Conservation (phyloP, 176 grass and related monocot genomes). For the Aegilops longissima region DNA sequence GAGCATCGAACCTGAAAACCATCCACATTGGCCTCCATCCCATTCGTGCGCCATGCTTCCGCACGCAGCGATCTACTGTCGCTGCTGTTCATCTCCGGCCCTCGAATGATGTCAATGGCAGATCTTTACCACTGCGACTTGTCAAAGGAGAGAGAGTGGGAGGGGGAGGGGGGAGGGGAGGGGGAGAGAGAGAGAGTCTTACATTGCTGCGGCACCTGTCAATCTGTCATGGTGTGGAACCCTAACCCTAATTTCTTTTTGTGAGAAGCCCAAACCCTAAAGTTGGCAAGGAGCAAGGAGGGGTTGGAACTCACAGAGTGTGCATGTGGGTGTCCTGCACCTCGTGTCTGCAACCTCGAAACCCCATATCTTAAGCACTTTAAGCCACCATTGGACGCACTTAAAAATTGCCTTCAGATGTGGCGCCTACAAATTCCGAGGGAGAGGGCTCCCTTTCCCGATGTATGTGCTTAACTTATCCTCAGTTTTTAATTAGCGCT, state of each 20-base stretch:
- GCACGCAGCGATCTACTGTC: not conserved
- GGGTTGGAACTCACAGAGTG: conserved; percentile 37
- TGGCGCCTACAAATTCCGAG: conserved; percentile 49
- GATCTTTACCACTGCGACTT: not conserved
- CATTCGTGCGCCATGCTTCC: not conserved
- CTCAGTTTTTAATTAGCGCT: conserved; percentile 11
- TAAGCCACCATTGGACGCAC: conserved; percentile 38
- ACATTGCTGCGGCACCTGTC: not conserved
- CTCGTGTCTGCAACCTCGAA: conserved; percentile 52
- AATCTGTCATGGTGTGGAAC: conserved; percentile 42
- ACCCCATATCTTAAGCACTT: conserved; percentile 31
- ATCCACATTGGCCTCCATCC: conserved; percentile 13
- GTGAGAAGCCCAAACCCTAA: conserved; percentile 51
- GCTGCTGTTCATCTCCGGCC: not conserved
- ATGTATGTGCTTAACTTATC: conserved; percentile 8
- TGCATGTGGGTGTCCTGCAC: conserved; percentile 49
- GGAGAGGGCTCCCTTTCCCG: conserved; percentile 48
- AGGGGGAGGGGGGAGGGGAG: not conserved
- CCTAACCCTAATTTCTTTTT: conserved; percentile 52
- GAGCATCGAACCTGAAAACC: conserved; percentile 20
- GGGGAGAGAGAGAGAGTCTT: not conserved
- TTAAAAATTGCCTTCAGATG: conserved; percentile 55
- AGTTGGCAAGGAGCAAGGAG: conserved; percentile 28
- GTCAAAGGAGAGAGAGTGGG: conserved; percentile 12
- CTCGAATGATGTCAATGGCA: not conserved